Base-by-base conservation (phyloP, 2,329 filamentous ascomycete species). In the Dactylonectria macrodidyma region DNA sequence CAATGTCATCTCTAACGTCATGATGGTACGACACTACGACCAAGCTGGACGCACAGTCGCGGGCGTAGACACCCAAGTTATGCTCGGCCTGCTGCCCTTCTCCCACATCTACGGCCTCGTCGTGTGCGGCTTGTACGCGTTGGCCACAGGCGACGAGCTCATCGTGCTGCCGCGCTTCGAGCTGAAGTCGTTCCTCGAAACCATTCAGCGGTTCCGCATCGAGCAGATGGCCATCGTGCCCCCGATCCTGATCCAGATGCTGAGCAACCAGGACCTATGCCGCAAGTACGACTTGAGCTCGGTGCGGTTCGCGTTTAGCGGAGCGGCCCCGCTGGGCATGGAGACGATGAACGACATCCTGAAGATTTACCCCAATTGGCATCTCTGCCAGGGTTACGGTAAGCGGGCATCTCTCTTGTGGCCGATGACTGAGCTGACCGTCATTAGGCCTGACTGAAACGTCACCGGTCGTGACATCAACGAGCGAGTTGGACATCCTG, bases 61-160 rank as follows among this genome's bases (percentile, higher is more conserved):
- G 5, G 77, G 76, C 12, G 68, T 86, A 48, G 77, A 78, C 12
- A 84, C 80, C 1, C 81, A 87, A 65, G 79, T 87, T 22, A 82
- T 79, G 2, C 86, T 95, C 0, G 93, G 92, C 5, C 84, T 95
- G n/a, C 83, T 95, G 0, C 93, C 93, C 1, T 89, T 94, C 76
- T 95, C 92, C 71, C 94, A 97, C 75, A 96, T 96, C 70, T 97
- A 95, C 78, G 90, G 89, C 4, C 83, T 96, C 41, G 89, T 94
- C 19, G 44, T 47, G 8, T 52, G 34, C 46, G 33, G 44, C 48
- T 90, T 93, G 78, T 81, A 84, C 1, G 86, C 86, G 30, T 83
- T 89, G 2, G 95, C 90, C 77, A 88, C 91, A 47, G 94, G 94
- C 10, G 93, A 96, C 72, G 89, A 90, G 64, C 85, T 92, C 10